Percentiles rank a stretch among this genome's conserved stretches.
Evolutionary conservation across 768 basidiomycete species (phyloP).

Genomic region (Lentinula lateritia): DNA sequence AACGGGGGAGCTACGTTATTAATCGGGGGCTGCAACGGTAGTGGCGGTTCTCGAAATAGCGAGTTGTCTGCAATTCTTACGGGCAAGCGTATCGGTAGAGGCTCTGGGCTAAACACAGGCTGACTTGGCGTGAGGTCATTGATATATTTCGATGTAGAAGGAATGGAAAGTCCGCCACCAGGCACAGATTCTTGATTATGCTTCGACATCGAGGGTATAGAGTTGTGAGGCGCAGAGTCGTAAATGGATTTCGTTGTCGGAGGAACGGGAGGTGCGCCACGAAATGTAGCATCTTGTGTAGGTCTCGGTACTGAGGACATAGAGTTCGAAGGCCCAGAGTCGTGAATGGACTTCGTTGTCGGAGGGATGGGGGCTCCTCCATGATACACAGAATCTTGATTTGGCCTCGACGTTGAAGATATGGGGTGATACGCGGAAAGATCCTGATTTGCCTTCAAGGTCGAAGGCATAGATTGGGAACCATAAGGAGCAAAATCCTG

Average conservation of each 20-base stretch:
- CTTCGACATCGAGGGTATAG: background rate
- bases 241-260: background rate
- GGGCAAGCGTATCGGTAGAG: background rate
- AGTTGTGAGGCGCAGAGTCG: background rate
- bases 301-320: too few relatives aligned
- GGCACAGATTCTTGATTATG: background rate
- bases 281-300: too few relatives aligned
- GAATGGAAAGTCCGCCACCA: background rate
- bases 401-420: too few relatives aligned
- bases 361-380: too few relatives aligned
- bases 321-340: too few relatives aligned
- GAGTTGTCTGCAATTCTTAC: background rate
- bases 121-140: background rate
- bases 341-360: too few relatives aligned
- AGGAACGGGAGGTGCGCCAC: background rate
- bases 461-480: background rate
- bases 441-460: background rate
- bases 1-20: background rate
- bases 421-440: too few relatives aligned
- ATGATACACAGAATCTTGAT: too few relatives aligned
- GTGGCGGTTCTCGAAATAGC: background rate
- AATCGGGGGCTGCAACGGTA: background rate
- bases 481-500: background rate
- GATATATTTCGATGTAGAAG: background rate
- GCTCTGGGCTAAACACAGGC: conserved; percentile 1